Base-by-base conservation (phyloP, 2,329 filamentous ascomycete genomes). In the Blastomyces percursus region DNA sequence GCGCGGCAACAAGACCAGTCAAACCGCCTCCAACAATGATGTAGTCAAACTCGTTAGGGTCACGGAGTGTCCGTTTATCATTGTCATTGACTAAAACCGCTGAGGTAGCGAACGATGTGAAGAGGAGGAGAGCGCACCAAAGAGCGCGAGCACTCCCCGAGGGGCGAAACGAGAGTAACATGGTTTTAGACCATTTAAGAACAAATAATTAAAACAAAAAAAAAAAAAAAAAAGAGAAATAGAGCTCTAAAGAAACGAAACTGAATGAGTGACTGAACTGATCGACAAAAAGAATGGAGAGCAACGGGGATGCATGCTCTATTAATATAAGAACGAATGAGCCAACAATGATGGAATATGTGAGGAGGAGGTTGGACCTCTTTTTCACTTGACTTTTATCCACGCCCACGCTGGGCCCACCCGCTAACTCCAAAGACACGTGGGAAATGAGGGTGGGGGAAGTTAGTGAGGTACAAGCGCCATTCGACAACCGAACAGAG, bases 1-100 rank as follows among this genome's bases (percentile, higher is more conserved):
- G 27, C 27, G 62, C 62, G 19, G 55, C 52, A 19, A 62, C 60
- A 19, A 62, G 55, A 44, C 62, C 62, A 6, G 62, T 57, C 51
- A 60, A 48, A 27, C 62, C 62, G 19, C 62, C 62, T 42, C 62
- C 62, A 30, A 64, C 60, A 30, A 64, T 61, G 56, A 64, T 60
- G 38, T 62, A 62, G 40, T 64, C 62, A 46, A 59, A 64, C 21
- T 48, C 35, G 56, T 61, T 30, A 19, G 19, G 27, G 32, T 14
- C 32, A 56, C n/a, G n/a, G 24, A 16, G n/a, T n/a, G 24, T 9
- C 50, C 30, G 19, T 8, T 61, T 61, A 1, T 27, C 51, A 30
- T 21, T 9, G 24, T 35, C 60, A 61, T 44, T 11, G 14, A 27
- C 9, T 14, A 32, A n/a, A 21, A 38, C 21, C 7, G 60, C 27